Base-by-base conservation (phyloP, 805 yeast species). In the Ogataea haglerorum region DNA sequence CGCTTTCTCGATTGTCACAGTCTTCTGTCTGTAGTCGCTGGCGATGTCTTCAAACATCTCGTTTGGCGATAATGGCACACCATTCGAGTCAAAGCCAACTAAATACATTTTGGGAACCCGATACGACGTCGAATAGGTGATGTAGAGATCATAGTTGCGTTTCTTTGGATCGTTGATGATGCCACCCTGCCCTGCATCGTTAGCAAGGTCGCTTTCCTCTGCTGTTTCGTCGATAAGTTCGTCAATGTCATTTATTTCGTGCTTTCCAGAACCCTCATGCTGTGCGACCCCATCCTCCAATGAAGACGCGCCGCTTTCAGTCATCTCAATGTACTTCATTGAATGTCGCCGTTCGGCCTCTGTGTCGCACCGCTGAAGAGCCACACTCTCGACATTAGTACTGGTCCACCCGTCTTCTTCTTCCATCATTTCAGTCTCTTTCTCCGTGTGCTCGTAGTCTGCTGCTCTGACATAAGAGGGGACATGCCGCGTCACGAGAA, bases 21-120 rank as follows among this genome's bases (percentile, higher is more conserved):
- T 93, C 64, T 93, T 93, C 54, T 91, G 88, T 56, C 91, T 79
- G 63, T 93, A 93, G 59, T 93, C 99, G 27, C 83, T 76, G 2
- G 90, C 77, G 33, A 93, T 88, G 62, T 93, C 99, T 58, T 91
- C 95, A 65, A 90, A 89, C 98, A 93, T 93, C 54, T 85, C 82
- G 24, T 79, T 72, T 2, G 98, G 96, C 23, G 85, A 69, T 28
- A 93, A 67, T 2, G 98, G 99, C 12, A 80, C 73, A 0, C 99
- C 98, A 46, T 84, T 78, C 9, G 80, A 71, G 56, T 79, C 81
- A 67, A 79, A 93, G 0, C 99, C 99, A 10, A 87, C 88, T 30
- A 93, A 67, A 57, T 89, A 93, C 75, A 95, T 73, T 67, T 93
- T 89, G 21, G 99, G 99, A 5, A 93, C 99, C 31, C 98, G 73